These are phyloP conservation scores for Paecilomyces niveus DNA, from an alignment of 2,329 filamentous ascomycete species.

Conservation along the genomic window DNA sequence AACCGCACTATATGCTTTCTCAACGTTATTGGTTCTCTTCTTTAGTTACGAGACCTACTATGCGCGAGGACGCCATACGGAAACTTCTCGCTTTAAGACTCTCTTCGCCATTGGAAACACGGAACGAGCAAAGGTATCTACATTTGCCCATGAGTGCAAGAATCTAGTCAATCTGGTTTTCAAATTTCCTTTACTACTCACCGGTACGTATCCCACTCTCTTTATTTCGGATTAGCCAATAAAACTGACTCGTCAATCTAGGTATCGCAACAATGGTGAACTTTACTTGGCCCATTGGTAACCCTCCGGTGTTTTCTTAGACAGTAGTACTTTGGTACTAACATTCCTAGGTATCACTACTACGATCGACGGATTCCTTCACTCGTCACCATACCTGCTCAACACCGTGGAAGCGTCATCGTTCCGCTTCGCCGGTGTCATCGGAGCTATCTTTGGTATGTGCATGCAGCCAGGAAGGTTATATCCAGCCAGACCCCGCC, in stretches of 20 bases:
- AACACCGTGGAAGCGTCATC: slow-evolving; percentile 27
- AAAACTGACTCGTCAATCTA: neutral
- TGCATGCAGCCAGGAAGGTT: neutral
- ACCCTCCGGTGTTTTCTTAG: neutral
- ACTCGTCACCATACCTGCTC: slow-evolving; percentile 27
- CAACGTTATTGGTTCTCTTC: slow-evolving; percentile 24
- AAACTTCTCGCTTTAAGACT: slow-evolving; percentile 13
- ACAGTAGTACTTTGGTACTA: neutral
- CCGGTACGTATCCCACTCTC: slow-evolving; percentile 9
- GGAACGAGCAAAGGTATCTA: slow-evolving; percentile 16
- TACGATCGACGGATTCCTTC: slow-evolving; percentile 27
- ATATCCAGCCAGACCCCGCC: neutral
- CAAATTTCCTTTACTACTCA: slow-evolving; percentile 23
- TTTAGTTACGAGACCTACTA: slow-evolving; percentile 31
- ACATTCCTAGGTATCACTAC: slow-evolving; percentile 22
- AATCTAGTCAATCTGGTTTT: slow-evolving; percentile 20
- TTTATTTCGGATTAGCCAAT: neutral
- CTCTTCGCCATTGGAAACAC: slow-evolving; percentile 27
- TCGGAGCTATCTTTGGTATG: slow-evolving; percentile 24
- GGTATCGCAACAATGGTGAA: slow-evolving; percentile 26
- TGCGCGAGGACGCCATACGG: slow-evolving; percentile 5
- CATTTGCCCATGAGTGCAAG: slow-evolving; percentile 16
- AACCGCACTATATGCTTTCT: slow-evolving; percentile 28
- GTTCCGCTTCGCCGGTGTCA: slow-evolving; percentile 28
- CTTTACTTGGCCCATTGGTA: slow-evolving; percentile 32